phyloP scores from a whole-genome alignment of 2,329 filamentous ascomycete species.

The Penicillium italicum region DNA sequence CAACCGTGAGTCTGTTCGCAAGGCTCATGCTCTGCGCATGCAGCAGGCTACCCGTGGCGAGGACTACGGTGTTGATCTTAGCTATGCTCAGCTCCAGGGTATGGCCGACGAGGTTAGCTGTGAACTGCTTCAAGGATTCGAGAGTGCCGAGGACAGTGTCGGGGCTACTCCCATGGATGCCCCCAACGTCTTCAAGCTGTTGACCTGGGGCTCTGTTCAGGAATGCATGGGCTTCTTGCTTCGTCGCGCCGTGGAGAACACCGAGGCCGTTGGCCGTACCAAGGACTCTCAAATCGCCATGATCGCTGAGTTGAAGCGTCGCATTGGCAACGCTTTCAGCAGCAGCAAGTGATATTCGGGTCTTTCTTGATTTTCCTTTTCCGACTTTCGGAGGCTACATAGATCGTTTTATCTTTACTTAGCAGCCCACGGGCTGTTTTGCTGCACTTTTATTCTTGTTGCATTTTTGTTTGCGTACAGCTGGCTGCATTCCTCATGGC shows the following conservation, averaged over 20 bases:
- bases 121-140: conserved; percentile 49
- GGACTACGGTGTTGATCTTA: conserved; percentile 43
- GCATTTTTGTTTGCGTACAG: conserved; percentile 19
- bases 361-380: background rate
- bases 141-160: conserved; percentile 24
- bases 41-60: conserved; percentile 48
- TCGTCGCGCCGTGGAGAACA: conserved; percentile 69
- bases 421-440: conserved; percentile 1
- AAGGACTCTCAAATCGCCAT: conserved; percentile 41
- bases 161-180: conserved; percentile 29
- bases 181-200: conserved; percentile 56
- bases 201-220: conserved; percentile 58
- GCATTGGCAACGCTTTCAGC: conserved; percentile 26
- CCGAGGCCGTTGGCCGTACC: conserved; percentile 57
- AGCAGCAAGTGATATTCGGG: conserved; percentile 15
- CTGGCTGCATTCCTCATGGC: conserved; percentile 25
- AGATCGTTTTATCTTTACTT: conserved; percentile 1
- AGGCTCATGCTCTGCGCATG: conserved; percentile 47
- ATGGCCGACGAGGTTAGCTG: conserved; percentile 92
- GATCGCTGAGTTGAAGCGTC: conserved; percentile 34
- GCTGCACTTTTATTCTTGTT: background rate
- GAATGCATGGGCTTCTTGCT: conserved; percentile 61
- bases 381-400: background rate
- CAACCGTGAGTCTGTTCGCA: conserved; percentile 53
- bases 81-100: conserved; percentile 80